phyloP scores from a whole-genome alignment of 345 rosid genomes.

The Eucalyptus polybractea region DNA sequence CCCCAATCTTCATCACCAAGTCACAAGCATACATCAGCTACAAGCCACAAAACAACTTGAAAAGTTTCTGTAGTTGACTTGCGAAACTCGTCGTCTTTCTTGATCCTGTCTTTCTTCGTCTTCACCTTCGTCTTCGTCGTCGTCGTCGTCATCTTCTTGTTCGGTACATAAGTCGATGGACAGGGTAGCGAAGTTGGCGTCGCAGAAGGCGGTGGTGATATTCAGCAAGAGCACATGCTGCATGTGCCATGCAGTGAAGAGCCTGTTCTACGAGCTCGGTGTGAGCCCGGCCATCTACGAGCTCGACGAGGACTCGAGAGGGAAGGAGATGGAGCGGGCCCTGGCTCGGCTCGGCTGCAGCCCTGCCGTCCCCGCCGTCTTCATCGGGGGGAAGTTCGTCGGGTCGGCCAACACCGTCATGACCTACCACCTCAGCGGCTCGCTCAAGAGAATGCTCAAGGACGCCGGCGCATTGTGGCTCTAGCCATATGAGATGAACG shows the following conservation, averaged over 20 bases:
- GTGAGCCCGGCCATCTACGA: conserved; percentile 76
- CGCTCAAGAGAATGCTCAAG: conserved; percentile 68
- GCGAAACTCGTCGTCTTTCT: not conserved
- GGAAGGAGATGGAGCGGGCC: conserved; percentile 74
- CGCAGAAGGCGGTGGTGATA: conserved; percentile 94
- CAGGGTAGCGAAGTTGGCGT: conserved; percentile 51
- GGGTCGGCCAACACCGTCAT: conserved; percentile 77
- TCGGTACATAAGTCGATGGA: conserved; percentile 29
- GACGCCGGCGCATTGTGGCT: conserved; percentile 92
- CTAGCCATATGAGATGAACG: not conserved
- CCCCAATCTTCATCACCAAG: not conserved
- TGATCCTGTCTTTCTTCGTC: not conserved
- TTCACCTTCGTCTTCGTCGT: not conserved
- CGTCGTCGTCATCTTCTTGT: not conserved
- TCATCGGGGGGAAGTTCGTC: conserved; percentile 79
- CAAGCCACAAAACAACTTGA: not conserved
- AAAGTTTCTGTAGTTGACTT: not conserved
- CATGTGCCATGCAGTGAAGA: conserved; percentile 88
- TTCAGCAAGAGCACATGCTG: conserved; percentile 92
- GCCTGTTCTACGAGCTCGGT: conserved; percentile 81
- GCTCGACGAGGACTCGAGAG: conserved; percentile 61
- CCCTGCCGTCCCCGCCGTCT: conserved; percentile 73
- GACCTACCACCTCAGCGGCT: conserved; percentile 85
- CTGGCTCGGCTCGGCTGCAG: conserved; percentile 64
- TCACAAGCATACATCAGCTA: not conserved